Evolutionary conservation across 805 yeast species (phyloP), one percentile per base, ranked within the genome.

Genomic region (Starmerella vitae): DNA sequence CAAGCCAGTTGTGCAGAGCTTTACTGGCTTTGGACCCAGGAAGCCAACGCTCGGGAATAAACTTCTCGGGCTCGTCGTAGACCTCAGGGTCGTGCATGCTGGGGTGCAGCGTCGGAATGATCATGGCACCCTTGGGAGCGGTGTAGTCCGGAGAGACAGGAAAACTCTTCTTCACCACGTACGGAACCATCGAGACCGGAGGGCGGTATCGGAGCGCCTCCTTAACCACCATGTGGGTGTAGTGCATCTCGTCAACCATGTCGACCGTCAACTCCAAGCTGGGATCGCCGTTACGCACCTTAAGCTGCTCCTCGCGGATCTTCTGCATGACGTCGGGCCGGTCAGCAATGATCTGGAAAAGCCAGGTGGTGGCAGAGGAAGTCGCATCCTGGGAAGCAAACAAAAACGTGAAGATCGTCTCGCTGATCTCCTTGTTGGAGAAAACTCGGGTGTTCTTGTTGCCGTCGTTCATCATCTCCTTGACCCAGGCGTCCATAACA

Each of bases 381-480:
- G 95, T 81, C 19, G 98, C 98, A 63, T 91, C 98, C 65, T 91
- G 98, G 4, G 95, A 81, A 5, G 98, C 98, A 61, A 91, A 91
- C 60, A 91, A 66, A 62, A 91, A 91, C 12, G 98, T 91, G 72
- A 91, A 91, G 46, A 91, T 74, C 40, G 94, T 93, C 66, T 91
- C 97, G 17, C 95, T 81, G 53, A 91, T 88, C 62, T 91, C 98
- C 61, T 70, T 78, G 66, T 86, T 75, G 41, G 85, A 63, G 64
- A 91, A 91, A 46, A 79, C 88, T 59, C 96, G 76, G 49, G 83
- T 71, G 44, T 60, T 58, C 26, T 44, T 53, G 51, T 63, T 62
- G 51, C 66, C 66, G 29, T 86, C 82, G 47, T 78, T 76, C 50
- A 73, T 68, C 95, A 91, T 91, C 52, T 78, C 68, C 56, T 68